Percentiles rank a stretch among this genome's conserved stretches.
These are phyloP conservation scores for Ramaria sp. DNA, from an alignment of 768 basidiomycete species.

Conservation along the genomic window DNA sequence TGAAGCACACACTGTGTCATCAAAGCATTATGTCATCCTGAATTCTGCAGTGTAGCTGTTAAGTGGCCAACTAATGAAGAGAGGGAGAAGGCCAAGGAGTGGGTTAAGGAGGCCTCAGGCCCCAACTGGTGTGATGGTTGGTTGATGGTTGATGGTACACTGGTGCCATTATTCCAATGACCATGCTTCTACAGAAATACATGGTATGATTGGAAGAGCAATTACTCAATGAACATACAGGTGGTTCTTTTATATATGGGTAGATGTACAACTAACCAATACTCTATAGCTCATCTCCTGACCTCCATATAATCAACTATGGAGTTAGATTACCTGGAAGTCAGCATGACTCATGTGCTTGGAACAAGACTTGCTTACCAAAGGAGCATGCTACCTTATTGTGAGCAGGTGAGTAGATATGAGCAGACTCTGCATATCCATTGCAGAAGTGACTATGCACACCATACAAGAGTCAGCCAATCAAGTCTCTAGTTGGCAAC, in stretches of 20 bases:
- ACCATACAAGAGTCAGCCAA: too few relatives aligned
- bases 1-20: conserved; percentile 11
- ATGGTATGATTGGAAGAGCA: conserved; percentile 8
- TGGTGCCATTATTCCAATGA: not conserved
- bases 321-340: too few relatives aligned
- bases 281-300: too few relatives aligned
- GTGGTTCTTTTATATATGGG: not conserved
- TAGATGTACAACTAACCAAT: too few relatives aligned
- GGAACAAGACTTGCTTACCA: too few relatives aligned
- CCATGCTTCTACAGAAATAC: conserved; percentile 7
- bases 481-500: too few relatives aligned
- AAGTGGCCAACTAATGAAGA: not conserved
- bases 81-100: not conserved
- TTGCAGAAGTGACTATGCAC: too few relatives aligned
- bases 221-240: conserved; percentile 8
- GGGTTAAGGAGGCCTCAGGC: conserved; percentile 14
- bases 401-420: too few relatives aligned
- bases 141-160: conserved; percentile 6
- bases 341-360: too few relatives aligned
- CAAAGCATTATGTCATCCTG: not conserved
- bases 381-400: too few relatives aligned
- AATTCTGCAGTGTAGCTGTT: not conserved
- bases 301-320: too few relatives aligned
- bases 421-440: too few relatives aligned
- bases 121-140: conserved; percentile 21